Evolutionary conservation across 768 basidiomycete genomes (phyloP).

Genomic region (Tulasnella sp.): DNA sequence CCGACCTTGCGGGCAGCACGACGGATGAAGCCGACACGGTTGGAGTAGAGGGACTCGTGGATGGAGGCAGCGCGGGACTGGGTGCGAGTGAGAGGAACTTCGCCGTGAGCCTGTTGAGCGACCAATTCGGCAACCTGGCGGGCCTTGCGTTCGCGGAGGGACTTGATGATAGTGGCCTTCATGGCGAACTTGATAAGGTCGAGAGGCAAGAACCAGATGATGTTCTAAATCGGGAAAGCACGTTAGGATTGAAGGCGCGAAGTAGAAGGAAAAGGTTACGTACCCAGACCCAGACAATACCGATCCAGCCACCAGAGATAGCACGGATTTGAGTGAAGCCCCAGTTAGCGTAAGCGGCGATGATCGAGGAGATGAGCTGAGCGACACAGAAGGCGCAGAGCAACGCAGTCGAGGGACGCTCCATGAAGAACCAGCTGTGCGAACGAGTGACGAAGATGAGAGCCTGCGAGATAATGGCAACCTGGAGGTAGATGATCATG

Average conservation of each 20-base stretch:
- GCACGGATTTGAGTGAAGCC: conserved; percentile 80
- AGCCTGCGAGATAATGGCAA: conserved; percentile 98
- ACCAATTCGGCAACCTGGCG: conserved; percentile 43
- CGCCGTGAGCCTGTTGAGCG: conserved; percentile 40
- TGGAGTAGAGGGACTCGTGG: conserved; percentile 90
- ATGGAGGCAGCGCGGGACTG: conserved; percentile 84
- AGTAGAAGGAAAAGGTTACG: conserved; percentile 34
- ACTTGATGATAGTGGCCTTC: conserved; percentile 89
- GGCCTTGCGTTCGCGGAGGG: conserved; percentile 62
- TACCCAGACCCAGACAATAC: conserved; percentile 96
- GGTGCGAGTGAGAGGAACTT: conserved; percentile 77
- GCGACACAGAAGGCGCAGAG: conserved; percentile 88
- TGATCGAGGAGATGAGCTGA: conserved; percentile 92
- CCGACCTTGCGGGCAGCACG: conserved; percentile 85
- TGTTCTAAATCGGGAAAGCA: conserved; percentile 54
- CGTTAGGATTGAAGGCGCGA: conserved; percentile 28
- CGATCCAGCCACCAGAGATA: conserved; percentile 93
- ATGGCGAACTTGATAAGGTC: conserved; percentile 95
- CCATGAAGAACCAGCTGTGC: conserved; percentile 95
- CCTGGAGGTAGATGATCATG: conserved; percentile 91
- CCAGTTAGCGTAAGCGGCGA: conserved; percentile 90
- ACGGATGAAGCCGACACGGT: conserved; percentile 90
- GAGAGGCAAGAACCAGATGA: conserved; percentile 92
- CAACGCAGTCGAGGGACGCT: conserved; percentile 85
- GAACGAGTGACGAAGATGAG: conserved; percentile 95